These are phyloP conservation scores for Cudoniella acicularis DNA, from an alignment of 495 filamentous ascomycete genomes.

Conservation along the genomic window DNA sequence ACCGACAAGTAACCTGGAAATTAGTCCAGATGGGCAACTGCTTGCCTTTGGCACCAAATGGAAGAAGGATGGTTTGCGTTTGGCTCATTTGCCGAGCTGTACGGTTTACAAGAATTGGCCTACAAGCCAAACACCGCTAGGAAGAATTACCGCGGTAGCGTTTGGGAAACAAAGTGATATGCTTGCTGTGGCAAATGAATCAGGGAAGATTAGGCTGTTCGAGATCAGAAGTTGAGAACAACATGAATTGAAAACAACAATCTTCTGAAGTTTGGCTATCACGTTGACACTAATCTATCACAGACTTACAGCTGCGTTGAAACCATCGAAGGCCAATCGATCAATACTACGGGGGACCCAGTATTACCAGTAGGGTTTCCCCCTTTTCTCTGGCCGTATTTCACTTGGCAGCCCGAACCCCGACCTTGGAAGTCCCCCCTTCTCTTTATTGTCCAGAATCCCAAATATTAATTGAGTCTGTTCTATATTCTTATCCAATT, in stretches of 20 bases:
- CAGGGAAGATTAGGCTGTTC: slow-evolving; percentile 81
- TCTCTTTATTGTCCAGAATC: not conserved
- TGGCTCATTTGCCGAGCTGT: slow-evolving; percentile 88
- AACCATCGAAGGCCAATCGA: too few relatives aligned
- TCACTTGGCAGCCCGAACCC: not conserved
- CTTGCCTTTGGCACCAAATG: slow-evolving; percentile 76
- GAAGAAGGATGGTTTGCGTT: slow-evolving; percentile 81
- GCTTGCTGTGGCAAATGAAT: slow-evolving; percentile 81
- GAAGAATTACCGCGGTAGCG: slow-evolving; percentile 75
- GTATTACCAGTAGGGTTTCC: too few relatives aligned
- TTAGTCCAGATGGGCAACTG: slow-evolving; percentile 85
- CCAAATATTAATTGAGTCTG: not conserved
- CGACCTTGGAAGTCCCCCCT: not conserved
- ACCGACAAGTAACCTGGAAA: slow-evolving; percentile 68
- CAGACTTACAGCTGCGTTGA: too few relatives aligned
- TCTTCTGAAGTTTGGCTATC: too few relatives aligned
- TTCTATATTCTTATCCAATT: not conserved
- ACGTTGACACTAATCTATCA: too few relatives aligned
- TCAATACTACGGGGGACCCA: too few relatives aligned
- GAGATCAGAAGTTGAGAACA: slow-evolving; percentile 52
- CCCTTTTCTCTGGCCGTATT: not conserved
- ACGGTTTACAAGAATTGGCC: slow-evolving; percentile 98
- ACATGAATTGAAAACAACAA: not conserved
- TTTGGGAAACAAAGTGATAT: slow-evolving; percentile 67
- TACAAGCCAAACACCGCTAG: slow-evolving; percentile 82